phyloP scores from a whole-genome alignment of 2,329 filamentous ascomycete genomes.

The Penicillium griseofulvum region DNA sequence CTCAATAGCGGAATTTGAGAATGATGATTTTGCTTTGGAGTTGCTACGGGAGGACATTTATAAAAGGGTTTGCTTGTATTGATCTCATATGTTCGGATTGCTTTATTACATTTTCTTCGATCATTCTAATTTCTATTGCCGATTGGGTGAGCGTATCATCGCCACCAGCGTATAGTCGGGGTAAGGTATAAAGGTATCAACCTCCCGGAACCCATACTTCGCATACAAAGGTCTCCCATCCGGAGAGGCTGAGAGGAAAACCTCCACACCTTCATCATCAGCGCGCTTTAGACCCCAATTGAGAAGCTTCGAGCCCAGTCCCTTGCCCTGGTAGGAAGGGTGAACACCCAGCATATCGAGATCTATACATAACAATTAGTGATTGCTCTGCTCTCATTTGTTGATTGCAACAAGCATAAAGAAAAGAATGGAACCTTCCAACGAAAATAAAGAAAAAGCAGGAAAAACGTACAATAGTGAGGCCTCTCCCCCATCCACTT shows the following conservation, averaged over 20 bases:
- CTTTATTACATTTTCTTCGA: background rate
- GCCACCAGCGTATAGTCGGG: conserved; percentile 14
- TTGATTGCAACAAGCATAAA: background rate
- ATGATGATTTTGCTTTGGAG: too few species aligned
- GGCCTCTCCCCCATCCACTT: conserved; percentile 18
- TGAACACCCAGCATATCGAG: conserved; percentile 27
- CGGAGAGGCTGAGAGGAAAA: conserved; percentile 38
- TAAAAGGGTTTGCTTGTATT: too few species aligned
- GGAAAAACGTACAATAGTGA: conserved; percentile 26
- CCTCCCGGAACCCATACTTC: conserved; percentile 39
- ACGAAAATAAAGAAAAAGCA: background rate
- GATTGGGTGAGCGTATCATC: conserved; percentile 18
- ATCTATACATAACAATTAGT: conserved; percentile 16
- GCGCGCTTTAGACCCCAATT: conserved; percentile 39
- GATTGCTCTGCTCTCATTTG: background rate
- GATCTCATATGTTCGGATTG: background rate
- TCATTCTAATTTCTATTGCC: background rate
- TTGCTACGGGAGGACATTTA: too few species aligned
- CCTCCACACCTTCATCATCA: conserved; percentile 32
- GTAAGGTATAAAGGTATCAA: conserved; percentile 14
- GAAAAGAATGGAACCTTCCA: background rate
- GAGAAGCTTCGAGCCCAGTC: conserved; percentile 31
- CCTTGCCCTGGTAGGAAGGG: conserved; percentile 22
- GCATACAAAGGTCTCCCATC: conserved; percentile 38
- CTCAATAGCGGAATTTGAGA: too few species aligned